Base-by-base conservation (phyloP, 1,139 yeast species). In the Suhomyces anneliseae region DNA sequence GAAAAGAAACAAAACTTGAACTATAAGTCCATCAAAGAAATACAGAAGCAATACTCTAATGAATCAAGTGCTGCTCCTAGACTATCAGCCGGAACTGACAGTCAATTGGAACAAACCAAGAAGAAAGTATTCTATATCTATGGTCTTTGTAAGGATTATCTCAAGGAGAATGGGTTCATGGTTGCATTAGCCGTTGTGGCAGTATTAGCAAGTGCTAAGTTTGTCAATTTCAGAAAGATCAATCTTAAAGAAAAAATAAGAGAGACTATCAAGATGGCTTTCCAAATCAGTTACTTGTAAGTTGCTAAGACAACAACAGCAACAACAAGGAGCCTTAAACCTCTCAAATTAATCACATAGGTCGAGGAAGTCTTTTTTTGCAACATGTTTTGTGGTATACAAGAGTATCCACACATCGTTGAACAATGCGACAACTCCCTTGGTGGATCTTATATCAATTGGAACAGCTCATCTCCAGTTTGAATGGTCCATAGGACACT, bases 231-330 rank as follows among this genome's bases (percentile, higher is more conserved):
- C 27, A 62, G 59, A 37, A 65, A 59, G 46, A 53, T 66, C 7
- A 66, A 68, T 48, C 41, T 73, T 14, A 62, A 60, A 45, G 68
- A 71, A 36, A 68, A 60, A 44, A 39, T 74, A 19, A 58, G 60
- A 45, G 77, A 74, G 43, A 73, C 78, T 0, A 52, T 75, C 26
- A 59, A 59, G 49, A 75, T 75, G 80, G 80, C 80, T 8, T 71
- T 75, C 56, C 70, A 73, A 55, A 68, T 75, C 40, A 72, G 72
- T 39, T 75, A 72, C 51, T 58, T 72, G 47, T 71, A 56, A 48
- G 38, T 8, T 27, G 7, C 5, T 6, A 19, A 19, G 24, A 19
- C 24, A 2, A 19, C 24, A 19, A 19, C 4, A 19, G 6, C 24
- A 19, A 19, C 24, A 19, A 19, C 24, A 19, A 4, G 24, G 24